Percentiles rank a stretch among this genome's conserved stretches.
Conservation (phyloP, 2,329 filamentous ascomycete species). For the Stagonosporopsis tanaceti region DNA sequence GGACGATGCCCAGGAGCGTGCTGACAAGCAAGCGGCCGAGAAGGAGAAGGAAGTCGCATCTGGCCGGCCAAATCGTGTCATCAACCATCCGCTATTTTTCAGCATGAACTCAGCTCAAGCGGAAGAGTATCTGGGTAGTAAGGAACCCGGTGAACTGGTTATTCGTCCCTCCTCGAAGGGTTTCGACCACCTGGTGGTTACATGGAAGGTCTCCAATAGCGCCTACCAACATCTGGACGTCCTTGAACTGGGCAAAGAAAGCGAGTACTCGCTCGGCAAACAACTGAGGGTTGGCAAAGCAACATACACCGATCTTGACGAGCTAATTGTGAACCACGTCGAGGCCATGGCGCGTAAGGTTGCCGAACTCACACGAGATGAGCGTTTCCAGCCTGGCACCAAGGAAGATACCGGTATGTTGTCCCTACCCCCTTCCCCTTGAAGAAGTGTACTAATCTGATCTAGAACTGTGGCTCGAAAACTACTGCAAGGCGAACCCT, state of each 20-base stretch:
- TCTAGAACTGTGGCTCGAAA: slow-evolving; percentile 91
- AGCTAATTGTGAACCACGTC: slow-evolving; percentile 95
- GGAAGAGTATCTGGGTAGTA: slow-evolving; percentile 89
- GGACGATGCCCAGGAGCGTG: slow-evolving; percentile 82
- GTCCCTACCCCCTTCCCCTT: background rate
- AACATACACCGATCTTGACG: slow-evolving; percentile 94
- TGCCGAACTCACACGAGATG: slow-evolving; percentile 91
- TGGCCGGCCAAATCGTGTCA: slow-evolving; percentile 88
- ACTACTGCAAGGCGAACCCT: slow-evolving; percentile 95
- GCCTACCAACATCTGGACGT: slow-evolving; percentile 99
- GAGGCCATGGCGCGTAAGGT: slow-evolving; percentile 98
- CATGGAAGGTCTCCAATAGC: slow-evolving; percentile 96
- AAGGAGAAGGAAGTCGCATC: slow-evolving; percentile 86
- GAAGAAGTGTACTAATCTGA: slow-evolving; percentile 23
- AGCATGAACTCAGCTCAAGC: slow-evolving; percentile 92
- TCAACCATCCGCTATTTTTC: slow-evolving; percentile 96
- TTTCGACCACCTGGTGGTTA: slow-evolving; percentile 92
- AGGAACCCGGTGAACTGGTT: slow-evolving; percentile 86
- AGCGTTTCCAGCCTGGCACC: slow-evolving; percentile 88
- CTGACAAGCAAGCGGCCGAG: slow-evolving; percentile 78
- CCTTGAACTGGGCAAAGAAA: slow-evolving; percentile 94
- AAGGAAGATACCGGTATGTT: slow-evolving; percentile 83
- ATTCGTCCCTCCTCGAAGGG: slow-evolving; percentile 96
- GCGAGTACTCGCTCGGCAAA: slow-evolving; percentile 91
- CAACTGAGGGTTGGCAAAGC: slow-evolving; percentile 88